phyloP scores from a whole-genome alignment of 495 filamentous ascomycete species.

The Podospora tetraspora region DNA sequence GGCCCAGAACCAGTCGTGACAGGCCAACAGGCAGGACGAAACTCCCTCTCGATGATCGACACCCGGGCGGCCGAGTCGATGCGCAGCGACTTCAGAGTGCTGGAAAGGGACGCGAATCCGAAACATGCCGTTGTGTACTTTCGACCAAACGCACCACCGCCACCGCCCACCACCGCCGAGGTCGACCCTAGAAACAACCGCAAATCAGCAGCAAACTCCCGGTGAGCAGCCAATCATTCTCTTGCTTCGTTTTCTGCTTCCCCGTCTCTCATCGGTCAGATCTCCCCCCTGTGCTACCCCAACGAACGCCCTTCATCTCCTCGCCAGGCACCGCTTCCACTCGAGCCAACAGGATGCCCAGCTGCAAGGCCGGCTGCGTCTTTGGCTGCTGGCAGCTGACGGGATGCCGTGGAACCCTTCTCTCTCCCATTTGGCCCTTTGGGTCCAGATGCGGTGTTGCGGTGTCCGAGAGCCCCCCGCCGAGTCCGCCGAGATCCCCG shows the following conservation, averaged over 20 bases:
- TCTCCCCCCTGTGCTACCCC: not conserved
- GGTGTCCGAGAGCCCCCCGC: not conserved
- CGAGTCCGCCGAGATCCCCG: not conserved
- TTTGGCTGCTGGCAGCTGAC: constrained; percentile 7
- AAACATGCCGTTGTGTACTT: not conserved
- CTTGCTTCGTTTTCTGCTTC: not conserved
- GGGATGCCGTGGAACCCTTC: constrained; percentile 6
- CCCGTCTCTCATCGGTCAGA: not conserved
- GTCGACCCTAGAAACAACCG: constrained; percentile 14
- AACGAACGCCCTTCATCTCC: not conserved
- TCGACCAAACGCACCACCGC: not conserved
- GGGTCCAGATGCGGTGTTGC: not conserved
- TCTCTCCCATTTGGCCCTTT: constrained; percentile 1
- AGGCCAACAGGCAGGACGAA: constrained; percentile 1
- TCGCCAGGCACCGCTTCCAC: not conserved
- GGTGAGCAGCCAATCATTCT: constrained; percentile 15
- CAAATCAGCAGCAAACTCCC: constrained; percentile 13
- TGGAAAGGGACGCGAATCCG: constrained; percentile 4
- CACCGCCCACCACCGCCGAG: not conserved
- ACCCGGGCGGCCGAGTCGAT: constrained; percentile 9
- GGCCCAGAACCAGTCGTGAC: not conserved
- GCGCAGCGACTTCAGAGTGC: constrained; percentile 2
- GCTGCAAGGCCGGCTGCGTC: not conserved
- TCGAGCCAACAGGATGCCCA: not conserved
- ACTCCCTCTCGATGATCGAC: constrained; percentile 16